Evolutionary conservation across 1,284 basidiomycete species (phyloP).

Genomic region (Anthracocystis setariae): DNA sequence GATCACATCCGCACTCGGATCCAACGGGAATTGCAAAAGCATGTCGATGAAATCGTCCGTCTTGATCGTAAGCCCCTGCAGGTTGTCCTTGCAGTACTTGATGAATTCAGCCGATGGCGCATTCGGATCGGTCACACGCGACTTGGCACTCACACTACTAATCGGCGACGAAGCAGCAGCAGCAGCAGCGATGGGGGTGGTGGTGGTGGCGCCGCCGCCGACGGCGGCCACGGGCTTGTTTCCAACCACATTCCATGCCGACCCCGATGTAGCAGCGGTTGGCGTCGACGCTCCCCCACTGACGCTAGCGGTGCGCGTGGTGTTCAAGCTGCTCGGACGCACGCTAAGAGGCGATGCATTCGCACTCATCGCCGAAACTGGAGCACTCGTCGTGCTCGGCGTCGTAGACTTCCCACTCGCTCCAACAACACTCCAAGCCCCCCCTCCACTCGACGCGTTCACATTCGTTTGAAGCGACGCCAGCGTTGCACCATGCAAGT

Average conservation of each 20-base stretch:
- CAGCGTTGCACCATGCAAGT: slow-evolving; percentile 71
- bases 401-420: slow-evolving; percentile 75
- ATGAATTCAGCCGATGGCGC: slow-evolving; percentile 86
- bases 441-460: slow-evolving; percentile 69
- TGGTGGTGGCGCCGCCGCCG: no score
- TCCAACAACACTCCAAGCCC: slow-evolving; percentile 87
- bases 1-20: slow-evolving; percentile 64
- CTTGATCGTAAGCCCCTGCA: slow-evolving; percentile 80
- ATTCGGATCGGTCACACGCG: slow-evolving; percentile 72
- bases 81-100: slow-evolving; percentile 86
- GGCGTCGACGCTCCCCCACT: neutral
- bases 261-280: slow-evolving; percentile 7
- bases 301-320: slow-evolving; percentile 14
- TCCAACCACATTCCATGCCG: slow-evolving; percentile 34
- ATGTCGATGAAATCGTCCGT: slow-evolving; percentile 68
- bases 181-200: slow-evolving; percentile 27
- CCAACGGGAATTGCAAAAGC: slow-evolving; percentile 68
- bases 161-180: slow-evolving; percentile 53
- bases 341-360: slow-evolving; percentile 40
- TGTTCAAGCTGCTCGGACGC: slow-evolving; percentile 2
- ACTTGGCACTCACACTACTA: slow-evolving; percentile 6
- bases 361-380: neutral
- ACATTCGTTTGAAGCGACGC: neutral
- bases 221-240: slow-evolving; percentile 15
- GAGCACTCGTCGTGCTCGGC: slow-evolving; percentile 33